Evolutionary conservation across 2,329 filamentous ascomycete species (phyloP).

Genomic region (Knoxdaviesia proteae): DNA sequence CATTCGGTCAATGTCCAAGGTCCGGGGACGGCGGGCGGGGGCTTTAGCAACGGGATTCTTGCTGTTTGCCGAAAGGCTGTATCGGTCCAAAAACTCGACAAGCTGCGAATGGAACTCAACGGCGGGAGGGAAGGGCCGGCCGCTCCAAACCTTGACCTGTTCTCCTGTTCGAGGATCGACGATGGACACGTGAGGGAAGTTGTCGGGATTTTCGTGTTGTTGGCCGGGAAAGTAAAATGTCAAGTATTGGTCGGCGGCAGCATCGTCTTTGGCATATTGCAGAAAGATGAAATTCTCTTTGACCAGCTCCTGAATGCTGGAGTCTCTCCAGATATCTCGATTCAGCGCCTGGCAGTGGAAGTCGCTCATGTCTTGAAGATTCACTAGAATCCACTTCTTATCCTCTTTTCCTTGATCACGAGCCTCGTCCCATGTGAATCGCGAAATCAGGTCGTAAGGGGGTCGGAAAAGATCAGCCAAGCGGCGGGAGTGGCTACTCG

Average conservation of each 20-base stretch:
- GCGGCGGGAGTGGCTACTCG: slow-evolving; percentile 44
- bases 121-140: slow-evolving; percentile 53
- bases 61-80: slow-evolving; percentile 69
- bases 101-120: slow-evolving; percentile 77
- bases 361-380: slow-evolving; percentile 80
- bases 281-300: slow-evolving; percentile 89
- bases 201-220: slow-evolving; percentile 58
- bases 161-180: slow-evolving; percentile 90
- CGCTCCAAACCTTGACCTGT: slow-evolving; percentile 91
- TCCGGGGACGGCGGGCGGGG: slow-evolving; percentile 39
- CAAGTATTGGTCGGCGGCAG: slow-evolving; percentile 57
- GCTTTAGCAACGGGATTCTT: slow-evolving; percentile 76
- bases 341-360: slow-evolving; percentile 93
- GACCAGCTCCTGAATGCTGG: slow-evolving; percentile 56
- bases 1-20: slow-evolving; percentile 65
- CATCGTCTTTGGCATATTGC: slow-evolving; percentile 77
- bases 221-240: slow-evolving; percentile 68
- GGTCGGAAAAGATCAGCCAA: slow-evolving; percentile 85
- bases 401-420: slow-evolving; percentile 68
- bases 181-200: slow-evolving; percentile 90
- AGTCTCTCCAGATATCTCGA: slow-evolving; percentile 87
- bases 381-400: slow-evolving; percentile 88
- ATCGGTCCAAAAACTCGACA: slow-evolving; percentile 90
- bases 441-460: slow-evolving; percentile 73
- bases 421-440: slow-evolving; percentile 62